Base-by-base conservation (phyloP, 2,329 filamentous ascomycete species). In the Lasiodiplodia hormozganensis region DNA sequence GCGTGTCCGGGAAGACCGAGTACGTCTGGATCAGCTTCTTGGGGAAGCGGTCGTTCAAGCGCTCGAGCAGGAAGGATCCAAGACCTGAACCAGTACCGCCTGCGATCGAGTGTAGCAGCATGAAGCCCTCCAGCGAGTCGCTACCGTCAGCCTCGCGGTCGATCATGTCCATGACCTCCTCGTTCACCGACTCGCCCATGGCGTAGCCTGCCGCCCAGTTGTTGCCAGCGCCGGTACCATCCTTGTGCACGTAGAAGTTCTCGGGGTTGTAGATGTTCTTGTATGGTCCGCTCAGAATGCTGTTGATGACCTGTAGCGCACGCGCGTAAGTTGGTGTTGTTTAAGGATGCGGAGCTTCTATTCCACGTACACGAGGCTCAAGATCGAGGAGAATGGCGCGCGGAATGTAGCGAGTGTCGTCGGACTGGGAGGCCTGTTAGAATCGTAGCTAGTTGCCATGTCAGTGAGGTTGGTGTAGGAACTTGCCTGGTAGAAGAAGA, bases 21-120 rank as follows among this genome's bases (percentile, higher is more conserved):
- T 99, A 99, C 52, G 96, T 98, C 82, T 99, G 96, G 69, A 99
- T 97, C 72, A 99, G 89, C 85, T 99, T 99, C 83, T 99, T 99
- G 43, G 96, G 96, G 74, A 98, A 99, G 62, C 94, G 88, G 80
- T 99, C 96, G 79, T 99, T 99, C 80, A 99, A 89, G 71, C 94
- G 88, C 82, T 99, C 96, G 21, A 99, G 88, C 70, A 99, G 87
- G 77, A 96, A 99, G 34, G 94, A 97, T 28, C 96, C 96, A 56
- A 99, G 82, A n/a, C 96, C 96, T 25, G 94, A 97, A 10, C 96
- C 96, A 21, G 96, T 99, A 68, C 96, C 96, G 70, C 96, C 96
- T 53, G 96, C 96, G 76, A 99, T 99, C 3, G 96, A 98, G 80
- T 99, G 96, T 71, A 99, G 86, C 81, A 99, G 89, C 96, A 99